These are phyloP conservation scores for Penicillium sp. DNA, from an alignment of 2,329 filamentous ascomycete species.

Conservation along the genomic window DNA sequence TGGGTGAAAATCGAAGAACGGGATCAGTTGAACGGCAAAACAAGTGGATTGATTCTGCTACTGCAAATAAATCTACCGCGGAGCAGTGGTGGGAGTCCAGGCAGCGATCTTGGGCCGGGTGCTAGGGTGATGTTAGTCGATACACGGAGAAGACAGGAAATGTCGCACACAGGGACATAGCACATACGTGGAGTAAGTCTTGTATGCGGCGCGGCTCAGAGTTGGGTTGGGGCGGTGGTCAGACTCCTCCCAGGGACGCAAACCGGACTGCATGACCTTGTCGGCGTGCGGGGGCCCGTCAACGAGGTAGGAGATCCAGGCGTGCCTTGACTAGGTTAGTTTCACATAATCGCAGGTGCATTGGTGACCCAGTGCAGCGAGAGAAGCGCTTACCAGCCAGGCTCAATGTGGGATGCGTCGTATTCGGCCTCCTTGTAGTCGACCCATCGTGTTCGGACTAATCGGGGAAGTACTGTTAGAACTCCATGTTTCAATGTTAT, in stretches of 20 bases:
- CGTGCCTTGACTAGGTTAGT: constrained; percentile 60
- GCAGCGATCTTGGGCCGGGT: constrained; percentile 34
- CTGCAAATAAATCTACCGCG: constrained; percentile 27
- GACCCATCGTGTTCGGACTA: constrained; percentile 94
- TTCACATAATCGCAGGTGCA: neutral
- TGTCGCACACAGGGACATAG: neutral
- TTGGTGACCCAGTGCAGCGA: neutral
- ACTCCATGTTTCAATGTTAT: constrained; percentile 2
- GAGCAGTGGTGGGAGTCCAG: constrained; percentile 36
- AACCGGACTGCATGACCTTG: constrained; percentile 62
- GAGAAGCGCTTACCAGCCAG: constrained; percentile 64
- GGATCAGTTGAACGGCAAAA: constrained; percentile 8
- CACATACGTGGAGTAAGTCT: constrained; percentile 91
- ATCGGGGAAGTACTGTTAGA: constrained; percentile 12
- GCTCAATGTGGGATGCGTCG: constrained; percentile 70
- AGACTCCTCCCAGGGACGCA: constrained; percentile 72
- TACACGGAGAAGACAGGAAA: neutral
- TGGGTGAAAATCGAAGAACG: constrained; percentile 5
- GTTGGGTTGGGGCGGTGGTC: constrained; percentile 75
- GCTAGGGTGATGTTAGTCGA: constrained; percentile 16
- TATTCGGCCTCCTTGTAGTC: constrained; percentile 85
- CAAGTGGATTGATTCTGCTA: constrained; percentile 17
- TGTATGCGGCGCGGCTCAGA: constrained; percentile 73
- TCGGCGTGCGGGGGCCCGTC: constrained; percentile 82
- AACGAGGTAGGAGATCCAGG: constrained; percentile 92